Evolutionary conservation across 148 eudicot species (phyloP).

Genomic region (Cornus suecica): DNA sequence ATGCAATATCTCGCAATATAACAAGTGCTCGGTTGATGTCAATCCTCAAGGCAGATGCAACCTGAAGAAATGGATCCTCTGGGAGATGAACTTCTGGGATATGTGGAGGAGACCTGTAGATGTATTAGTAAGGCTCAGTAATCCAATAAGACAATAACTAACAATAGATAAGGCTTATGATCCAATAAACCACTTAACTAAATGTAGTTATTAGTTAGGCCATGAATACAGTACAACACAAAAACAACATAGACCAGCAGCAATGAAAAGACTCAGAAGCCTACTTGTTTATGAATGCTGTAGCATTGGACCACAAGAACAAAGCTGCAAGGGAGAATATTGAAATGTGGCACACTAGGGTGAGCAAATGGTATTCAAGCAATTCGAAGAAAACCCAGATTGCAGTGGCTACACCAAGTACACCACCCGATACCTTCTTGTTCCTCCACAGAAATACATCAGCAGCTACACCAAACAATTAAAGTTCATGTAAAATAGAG

Average conservation of each 20-base stretch:
- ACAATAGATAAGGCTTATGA: too few relatives aligned
- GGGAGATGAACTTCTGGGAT: conserved; percentile 59
- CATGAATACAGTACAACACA: not conserved
- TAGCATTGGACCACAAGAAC: conserved; percentile 80
- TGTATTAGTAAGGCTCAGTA: conserved; percentile 1
- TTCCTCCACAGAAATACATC: conserved; percentile 92
- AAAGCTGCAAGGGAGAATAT: conserved; percentile 60
- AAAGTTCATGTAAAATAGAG: not conserved
- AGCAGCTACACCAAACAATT: conserved; percentile 58
- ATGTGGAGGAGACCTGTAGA: conserved; percentile 45
- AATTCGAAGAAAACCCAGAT: conserved; percentile 82
- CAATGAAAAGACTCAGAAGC: conserved; percentile 4
- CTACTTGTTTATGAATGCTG: conserved; percentile 53
- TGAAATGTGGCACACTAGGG: conserved; percentile 64
- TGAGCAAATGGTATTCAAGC: conserved; percentile 72
- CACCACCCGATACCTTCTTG: conserved; percentile 85
- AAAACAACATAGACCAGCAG: not conserved
- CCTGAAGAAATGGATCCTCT: conserved; percentile 42
- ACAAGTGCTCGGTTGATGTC: conserved; percentile 51
- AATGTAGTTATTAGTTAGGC: not conserved
- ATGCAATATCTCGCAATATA: conserved; percentile 45
- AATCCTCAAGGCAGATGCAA: conserved; percentile 42
- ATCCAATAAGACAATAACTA: too few relatives aligned
- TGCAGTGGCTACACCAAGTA: conserved; percentile 69
- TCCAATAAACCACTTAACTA: not conserved